A percentile compares a stretch with the other conserved stretches of the same genome.
phyloP scores from a whole-genome alignment of 108 stramenopile species.

The Cyclotella sp. region DNA sequence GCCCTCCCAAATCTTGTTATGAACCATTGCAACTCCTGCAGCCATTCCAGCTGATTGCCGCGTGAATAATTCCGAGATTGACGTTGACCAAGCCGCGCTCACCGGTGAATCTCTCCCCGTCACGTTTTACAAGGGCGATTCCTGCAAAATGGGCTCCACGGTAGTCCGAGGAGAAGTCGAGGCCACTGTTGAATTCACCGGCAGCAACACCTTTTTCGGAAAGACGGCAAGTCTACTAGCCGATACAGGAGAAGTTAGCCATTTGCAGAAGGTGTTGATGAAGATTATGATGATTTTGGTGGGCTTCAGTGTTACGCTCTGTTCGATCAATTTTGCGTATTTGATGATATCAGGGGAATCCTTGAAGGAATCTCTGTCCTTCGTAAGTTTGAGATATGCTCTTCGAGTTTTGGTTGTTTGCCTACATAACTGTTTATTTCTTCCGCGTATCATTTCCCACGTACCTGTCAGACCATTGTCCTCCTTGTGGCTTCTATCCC shows the following conservation, averaged over 20 bases:
- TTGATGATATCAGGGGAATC: constrained; percentile 46
- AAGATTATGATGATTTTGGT: constrained; percentile 69
- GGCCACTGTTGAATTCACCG: constrained; percentile 71
- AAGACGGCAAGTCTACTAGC: constrained; percentile 70
- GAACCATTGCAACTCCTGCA: not conserved
- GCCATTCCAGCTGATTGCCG: constrained; percentile 77
- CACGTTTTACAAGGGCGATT: constrained; percentile 68
- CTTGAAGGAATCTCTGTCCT: constrained; percentile 50
- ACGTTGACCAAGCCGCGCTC: constrained; percentile 81
- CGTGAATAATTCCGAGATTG: constrained; percentile 55
- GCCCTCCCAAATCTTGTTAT: no score
- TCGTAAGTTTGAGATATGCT: constrained; percentile 6
- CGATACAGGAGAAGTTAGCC: constrained; percentile 50
- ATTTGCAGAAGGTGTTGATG: constrained; percentile 73
- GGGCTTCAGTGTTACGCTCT: constrained; percentile 57
- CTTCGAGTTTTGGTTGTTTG: no score
- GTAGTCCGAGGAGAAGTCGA: constrained; percentile 76
- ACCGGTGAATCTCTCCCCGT: constrained; percentile 90
- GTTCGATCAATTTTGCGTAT: constrained; percentile 59
- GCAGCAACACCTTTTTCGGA: constrained; percentile 80
- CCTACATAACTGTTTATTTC: not conserved
- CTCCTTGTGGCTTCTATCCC: constrained; percentile 84
- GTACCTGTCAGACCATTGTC: constrained; percentile 56
- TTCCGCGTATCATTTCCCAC: not conserved
- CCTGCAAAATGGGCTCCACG: constrained; percentile 73